phyloP scores from a whole-genome alignment of 2,329 filamentous ascomycete genomes.

The Colletotrichum sp. region DNA sequence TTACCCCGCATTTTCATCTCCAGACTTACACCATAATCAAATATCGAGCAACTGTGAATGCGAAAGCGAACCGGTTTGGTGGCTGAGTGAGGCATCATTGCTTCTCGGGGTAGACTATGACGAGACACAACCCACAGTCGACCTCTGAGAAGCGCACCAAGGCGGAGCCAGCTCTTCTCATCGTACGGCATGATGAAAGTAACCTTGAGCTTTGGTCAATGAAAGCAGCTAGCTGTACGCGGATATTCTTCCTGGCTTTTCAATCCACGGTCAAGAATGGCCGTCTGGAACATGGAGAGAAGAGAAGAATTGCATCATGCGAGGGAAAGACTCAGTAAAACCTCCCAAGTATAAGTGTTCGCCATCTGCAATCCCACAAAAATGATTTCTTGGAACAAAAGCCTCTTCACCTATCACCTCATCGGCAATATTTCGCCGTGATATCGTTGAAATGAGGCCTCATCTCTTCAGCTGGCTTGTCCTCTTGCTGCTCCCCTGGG shows the following conservation, averaged over 20 bases:
- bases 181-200: background rate
- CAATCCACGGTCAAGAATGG: background rate
- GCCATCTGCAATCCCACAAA: background rate
- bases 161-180: background rate
- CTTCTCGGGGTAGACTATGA: background rate
- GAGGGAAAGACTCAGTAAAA: background rate
- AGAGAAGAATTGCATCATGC: background rate
- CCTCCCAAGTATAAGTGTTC: background rate
- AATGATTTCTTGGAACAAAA: background rate
- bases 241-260: background rate
- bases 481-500: background rate
- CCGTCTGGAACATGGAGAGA: background rate
- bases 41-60: background rate
- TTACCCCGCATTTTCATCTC: background rate
- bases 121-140: background rate
- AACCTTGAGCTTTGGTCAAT: background rate
- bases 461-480: background rate
- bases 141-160: background rate
- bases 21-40: background rate
- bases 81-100: background rate
- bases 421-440: background rate
- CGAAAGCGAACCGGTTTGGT: background rate
- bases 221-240: background rate
- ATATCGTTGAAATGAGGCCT: background rate
- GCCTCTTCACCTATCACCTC: background rate